Conservation (phyloP, 1,284 basidiomycete genomes). For the Ceratobasidium sp. region DNA sequence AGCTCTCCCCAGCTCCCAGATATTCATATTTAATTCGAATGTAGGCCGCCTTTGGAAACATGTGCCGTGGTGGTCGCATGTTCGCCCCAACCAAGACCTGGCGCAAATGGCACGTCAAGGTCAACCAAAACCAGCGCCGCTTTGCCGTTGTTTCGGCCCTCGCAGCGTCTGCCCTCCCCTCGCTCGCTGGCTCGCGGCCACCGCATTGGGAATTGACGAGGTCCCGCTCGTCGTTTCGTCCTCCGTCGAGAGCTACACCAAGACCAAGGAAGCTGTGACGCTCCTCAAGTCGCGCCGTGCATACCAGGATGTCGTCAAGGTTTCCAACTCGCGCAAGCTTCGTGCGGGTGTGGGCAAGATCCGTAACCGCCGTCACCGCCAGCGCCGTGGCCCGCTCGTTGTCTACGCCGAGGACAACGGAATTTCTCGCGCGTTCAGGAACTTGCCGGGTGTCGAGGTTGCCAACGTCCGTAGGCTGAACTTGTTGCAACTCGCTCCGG, state of each 20-base stretch:
- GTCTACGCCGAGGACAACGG: slow-evolving; percentile 99
- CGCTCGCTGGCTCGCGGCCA: slow-evolving; percentile 99
- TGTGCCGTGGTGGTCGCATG: slow-evolving; percentile 99
- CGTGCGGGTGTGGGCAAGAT: slow-evolving; percentile 98
- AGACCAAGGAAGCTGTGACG: slow-evolving; percentile 97
- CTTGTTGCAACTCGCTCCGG: slow-evolving; percentile 98
- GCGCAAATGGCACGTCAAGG: slow-evolving; percentile 99
- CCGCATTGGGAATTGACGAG: slow-evolving; percentile 96
- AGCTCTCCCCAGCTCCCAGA: background rate
- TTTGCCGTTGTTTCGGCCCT: slow-evolving; percentile 98
- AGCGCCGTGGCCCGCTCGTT: slow-evolving; percentile 96
- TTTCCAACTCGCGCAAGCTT: slow-evolving; percentile 96
- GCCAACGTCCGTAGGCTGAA: slow-evolving; percentile 95
- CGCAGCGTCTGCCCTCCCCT: slow-evolving; percentile 96
- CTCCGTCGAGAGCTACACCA: slow-evolving; percentile 84
- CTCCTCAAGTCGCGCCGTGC: slow-evolving; percentile 91
- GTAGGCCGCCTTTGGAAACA: slow-evolving; percentile 98
- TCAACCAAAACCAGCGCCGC: slow-evolving; percentile 99
- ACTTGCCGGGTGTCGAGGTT: slow-evolving; percentile 98
- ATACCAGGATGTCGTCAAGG: slow-evolving; percentile 95
- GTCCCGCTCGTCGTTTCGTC: slow-evolving; percentile 92
- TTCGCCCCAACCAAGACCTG: slow-evolving; percentile 99
- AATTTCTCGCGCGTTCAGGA: slow-evolving; percentile 98
- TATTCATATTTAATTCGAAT: background rate
- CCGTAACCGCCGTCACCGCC: slow-evolving; percentile 96